Evolutionary conservation across 768 basidiomycete genomes (phyloP).

Genomic region (Lenzites betulinus): DNA sequence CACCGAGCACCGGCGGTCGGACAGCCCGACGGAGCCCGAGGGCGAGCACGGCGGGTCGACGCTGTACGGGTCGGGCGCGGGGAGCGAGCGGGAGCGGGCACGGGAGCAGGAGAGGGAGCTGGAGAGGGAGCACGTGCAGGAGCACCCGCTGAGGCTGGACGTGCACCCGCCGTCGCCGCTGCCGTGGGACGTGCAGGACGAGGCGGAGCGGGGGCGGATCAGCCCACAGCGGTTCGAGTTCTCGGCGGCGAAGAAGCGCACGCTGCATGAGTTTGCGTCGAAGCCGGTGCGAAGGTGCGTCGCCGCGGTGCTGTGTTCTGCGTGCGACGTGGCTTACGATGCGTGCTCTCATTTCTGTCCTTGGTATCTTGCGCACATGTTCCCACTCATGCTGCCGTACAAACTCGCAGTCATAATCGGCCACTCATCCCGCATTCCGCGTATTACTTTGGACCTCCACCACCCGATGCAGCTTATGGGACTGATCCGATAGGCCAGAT

Average conservation of each 20-base stretch:
- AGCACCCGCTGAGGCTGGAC: conserved; percentile 49
- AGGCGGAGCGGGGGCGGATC: conserved; percentile 34
- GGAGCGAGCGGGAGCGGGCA: neutral
- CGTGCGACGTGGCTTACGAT: neutral
- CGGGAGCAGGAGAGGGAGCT: neutral
- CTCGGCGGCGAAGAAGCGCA: conserved; percentile 15
- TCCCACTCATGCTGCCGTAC: conserved; percentile 2
- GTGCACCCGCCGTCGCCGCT: conserved; percentile 55
- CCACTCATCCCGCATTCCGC: conserved; percentile 74
- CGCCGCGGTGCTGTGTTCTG: neutral
- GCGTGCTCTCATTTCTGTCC: neutral
- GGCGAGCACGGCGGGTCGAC: neutral
- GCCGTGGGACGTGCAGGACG: conserved; percentile 63
- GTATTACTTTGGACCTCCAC: conserved; percentile 83
- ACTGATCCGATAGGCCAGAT: conserved; percentile 82
- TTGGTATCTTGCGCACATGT: neutral
- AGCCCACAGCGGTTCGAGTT: conserved; percentile 21
- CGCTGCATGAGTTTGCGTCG: conserved; percentile 20
- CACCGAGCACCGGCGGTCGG: conserved; percentile 6
- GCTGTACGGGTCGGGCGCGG: neutral
- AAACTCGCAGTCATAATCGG: conserved; percentile 20
- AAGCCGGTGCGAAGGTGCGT: conserved; percentile 21
- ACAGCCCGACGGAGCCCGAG: neutral
- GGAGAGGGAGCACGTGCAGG: conserved; percentile 12
- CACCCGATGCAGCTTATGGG: conserved; percentile 76